A percentile compares a stretch with the other conserved stretches of the same genome.
phyloP scores from a whole-genome alignment of 192 early-diverging fungal genomes.

The Rhizoclosmatium sp. region DNA sequence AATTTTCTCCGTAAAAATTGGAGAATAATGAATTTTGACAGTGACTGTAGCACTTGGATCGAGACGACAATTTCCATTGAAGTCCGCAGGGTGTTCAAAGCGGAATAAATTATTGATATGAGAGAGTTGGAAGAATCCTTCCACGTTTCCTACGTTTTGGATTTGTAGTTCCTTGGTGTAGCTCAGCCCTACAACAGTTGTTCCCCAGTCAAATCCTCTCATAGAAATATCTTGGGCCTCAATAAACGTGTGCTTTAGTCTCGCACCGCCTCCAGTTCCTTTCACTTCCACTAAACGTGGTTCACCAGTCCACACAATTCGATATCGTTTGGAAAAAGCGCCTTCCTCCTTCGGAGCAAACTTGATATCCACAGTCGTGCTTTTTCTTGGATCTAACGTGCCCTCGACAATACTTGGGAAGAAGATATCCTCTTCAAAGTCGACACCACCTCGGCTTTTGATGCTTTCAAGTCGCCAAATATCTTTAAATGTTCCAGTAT shows the following conservation, averaged over 20 bases:
- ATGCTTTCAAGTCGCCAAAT: constrained; percentile 54
- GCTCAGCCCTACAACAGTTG: constrained; percentile 51
- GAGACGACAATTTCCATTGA: constrained; percentile 47
- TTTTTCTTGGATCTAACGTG: constrained; percentile 41
- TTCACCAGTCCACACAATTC: constrained; percentile 57
- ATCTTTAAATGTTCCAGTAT: constrained; percentile 59
- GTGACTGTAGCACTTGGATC: constrained; percentile 39
- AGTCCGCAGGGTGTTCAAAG: constrained; percentile 42
- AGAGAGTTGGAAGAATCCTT: constrained; percentile 48
- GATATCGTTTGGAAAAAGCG: constrained; percentile 40
- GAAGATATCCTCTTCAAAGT: constrained; percentile 35
- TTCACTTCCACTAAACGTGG: constrained; percentile 51
- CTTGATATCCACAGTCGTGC: constrained; percentile 46
- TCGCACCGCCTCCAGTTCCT: constrained; percentile 57
- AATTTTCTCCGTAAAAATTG: constrained; percentile 49
- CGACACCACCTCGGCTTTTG: constrained; percentile 20
- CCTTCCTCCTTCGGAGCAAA: constrained; percentile 59
- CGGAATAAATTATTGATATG: constrained; percentile 52
- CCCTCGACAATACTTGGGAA: constrained; percentile 15
- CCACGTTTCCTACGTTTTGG: constrained; percentile 59
- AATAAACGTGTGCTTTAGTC: constrained; percentile 49
- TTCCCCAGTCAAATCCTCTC: constrained; percentile 58
- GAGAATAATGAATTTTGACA: constrained; percentile 44
- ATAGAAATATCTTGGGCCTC: constrained; percentile 46
- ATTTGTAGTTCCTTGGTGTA: constrained; percentile 54